These are phyloP conservation scores for Citrus mangshanensis DNA, from an alignment of 345 rosid genomes.

Conservation along the genomic window DNA sequence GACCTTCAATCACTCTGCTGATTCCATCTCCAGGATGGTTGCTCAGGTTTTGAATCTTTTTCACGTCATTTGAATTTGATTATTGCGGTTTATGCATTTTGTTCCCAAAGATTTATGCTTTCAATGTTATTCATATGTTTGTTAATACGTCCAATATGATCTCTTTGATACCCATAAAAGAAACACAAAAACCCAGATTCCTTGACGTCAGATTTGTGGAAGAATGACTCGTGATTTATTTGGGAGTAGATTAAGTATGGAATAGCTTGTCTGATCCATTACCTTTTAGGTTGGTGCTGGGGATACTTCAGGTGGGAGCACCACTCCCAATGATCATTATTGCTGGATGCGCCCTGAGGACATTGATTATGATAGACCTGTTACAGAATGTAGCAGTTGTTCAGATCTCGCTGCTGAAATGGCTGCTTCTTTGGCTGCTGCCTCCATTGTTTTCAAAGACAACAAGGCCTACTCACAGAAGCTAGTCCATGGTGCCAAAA, in stretches of 20 bases:
- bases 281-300: constrained; percentile 77
- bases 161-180: background rate
- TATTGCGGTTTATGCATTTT: too few relatives aligned
- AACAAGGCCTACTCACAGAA: constrained; percentile 86
- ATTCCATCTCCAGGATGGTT: constrained; percentile 52
- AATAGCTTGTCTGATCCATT: background rate
- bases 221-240: background rate
- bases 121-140: background rate
- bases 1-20: constrained; percentile 82
- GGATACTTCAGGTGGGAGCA: constrained; percentile 75
- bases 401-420: constrained; percentile 97
- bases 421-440: constrained; percentile 95
- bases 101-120: background rate
- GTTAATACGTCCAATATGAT: background rate
- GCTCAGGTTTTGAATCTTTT: constrained; percentile 52
- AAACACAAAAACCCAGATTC: background rate
- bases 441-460: constrained; percentile 95
- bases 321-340: constrained; percentile 74
- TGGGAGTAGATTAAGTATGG: background rate
- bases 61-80: background rate
- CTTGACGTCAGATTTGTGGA: background rate
- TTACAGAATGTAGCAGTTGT: constrained; percentile 59
- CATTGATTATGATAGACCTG: constrained; percentile 80
- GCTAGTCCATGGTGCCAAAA: constrained; percentile 88
- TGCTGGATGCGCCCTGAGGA: constrained; percentile 99